Evolutionary conservation across 2,329 filamentous ascomycete genomes (phyloP), one percentile per base, ranked within the genome.

Genomic region (Allantophomopsis cytisporea): DNA sequence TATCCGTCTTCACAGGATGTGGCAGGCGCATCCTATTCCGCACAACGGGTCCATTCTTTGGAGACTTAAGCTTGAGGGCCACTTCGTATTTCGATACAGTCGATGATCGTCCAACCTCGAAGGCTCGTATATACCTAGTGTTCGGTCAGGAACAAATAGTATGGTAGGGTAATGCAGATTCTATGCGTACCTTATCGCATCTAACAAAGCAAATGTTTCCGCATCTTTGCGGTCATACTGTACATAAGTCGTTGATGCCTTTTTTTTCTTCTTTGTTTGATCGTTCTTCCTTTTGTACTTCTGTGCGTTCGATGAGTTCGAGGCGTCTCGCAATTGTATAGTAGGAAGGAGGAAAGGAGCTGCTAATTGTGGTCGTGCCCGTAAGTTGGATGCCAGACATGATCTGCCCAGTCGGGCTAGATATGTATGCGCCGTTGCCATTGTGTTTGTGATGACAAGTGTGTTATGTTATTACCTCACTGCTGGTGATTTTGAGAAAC

Each of bases 1-100:
- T 71, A 58, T 94, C 86, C 46, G 84, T 93, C 59, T 86, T 83
- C 48, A 96, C 84, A 4, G 88, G 81, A 60, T 93, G 82, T 1
- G 91, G 91, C 14, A 98, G 78, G 33, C 82, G 80, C 55, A 98
- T 71, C 56, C 85, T 83, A 63, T 84, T 93, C 47, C 88, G 83
- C 48, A 98, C 71, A 7, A 91, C 77, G 14, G 88, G 81, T 1
- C 88, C 87, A 60, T 87, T 88, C 59, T 88, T 89, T 50, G 76
- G 69, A 2, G 89, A 87, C 54, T 80, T 80, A 46, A 98, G 65
- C 54, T 82, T 87, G 51, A 98, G 65, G 52, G 84, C 73, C 38
- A 96, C 53, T 59, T 96, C 91, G 66, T 98, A 98, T 60, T 95
- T 96, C 49, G 78, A 68, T 10, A 69, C 66, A 2, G 71, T 69